phyloP scores from a whole-genome alignment of 208 protist species.

The Trypanosoma platydactyli region DNA sequence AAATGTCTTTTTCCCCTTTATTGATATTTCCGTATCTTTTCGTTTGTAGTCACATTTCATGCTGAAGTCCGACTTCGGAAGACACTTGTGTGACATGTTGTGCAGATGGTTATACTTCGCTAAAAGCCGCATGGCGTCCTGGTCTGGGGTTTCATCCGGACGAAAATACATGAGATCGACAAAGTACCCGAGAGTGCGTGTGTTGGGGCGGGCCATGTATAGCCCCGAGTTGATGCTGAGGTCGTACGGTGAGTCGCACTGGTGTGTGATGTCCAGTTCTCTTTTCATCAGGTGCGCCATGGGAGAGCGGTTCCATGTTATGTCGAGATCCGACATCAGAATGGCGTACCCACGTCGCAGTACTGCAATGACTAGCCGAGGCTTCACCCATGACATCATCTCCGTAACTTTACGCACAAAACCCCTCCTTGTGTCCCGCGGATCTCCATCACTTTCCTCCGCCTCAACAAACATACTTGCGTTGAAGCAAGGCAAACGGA shows the following conservation, averaged over 20 bases:
- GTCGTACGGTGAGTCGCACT: constrained; percentile 20
- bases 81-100: constrained; percentile 28
- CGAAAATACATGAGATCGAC: constrained; percentile 30
- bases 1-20: constrained; percentile 29
- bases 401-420: constrained; percentile 33
- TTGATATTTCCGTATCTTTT: background rate
- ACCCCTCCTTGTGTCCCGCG: constrained; percentile 2
- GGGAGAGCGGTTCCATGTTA: constrained; percentile 28
- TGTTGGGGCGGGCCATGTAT: constrained; percentile 24
- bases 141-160: constrained; percentile 27
- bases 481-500: constrained; percentile 34
- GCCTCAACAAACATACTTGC: constrained; percentile 26
- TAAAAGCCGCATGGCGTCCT: constrained; percentile 35
- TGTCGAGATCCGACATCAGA: constrained; percentile 33
- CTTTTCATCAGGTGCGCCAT: constrained; percentile 16
- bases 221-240: constrained; percentile 39
- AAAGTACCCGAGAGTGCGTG: constrained; percentile 15
- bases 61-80: constrained; percentile 27
- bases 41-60: constrained; percentile 50
- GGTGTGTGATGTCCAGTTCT: constrained; percentile 23
- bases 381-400: constrained; percentile 39
- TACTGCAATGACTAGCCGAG: constrained; percentile 31
- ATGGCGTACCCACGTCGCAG: constrained; percentile 28
- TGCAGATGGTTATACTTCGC: constrained; percentile 34
- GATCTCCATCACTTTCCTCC: background rate